Base-by-base conservation (phyloP, 257 asterid species). In the Pogostemon cablin region DNA sequence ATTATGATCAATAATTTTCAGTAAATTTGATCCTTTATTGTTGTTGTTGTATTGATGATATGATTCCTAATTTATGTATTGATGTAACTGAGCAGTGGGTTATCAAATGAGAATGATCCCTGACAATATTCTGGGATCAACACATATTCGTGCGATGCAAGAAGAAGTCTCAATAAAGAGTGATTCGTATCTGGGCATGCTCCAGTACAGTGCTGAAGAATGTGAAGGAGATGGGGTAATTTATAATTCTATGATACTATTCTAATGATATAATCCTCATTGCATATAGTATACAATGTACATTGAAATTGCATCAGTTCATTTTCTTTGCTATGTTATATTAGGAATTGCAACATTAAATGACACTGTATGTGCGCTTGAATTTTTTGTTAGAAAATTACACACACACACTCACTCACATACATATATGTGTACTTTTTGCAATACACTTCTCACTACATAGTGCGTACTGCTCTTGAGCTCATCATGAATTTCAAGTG, bases 151-250 rank as follows among this genome's bases (percentile, higher is more conserved):
- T 49, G 88, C 87, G 15, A 80, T 90, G 73, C 82, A 82, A 79
- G 90, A 86, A 83, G 90, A 86, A 62, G 88, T 83, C 60, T 69
- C 82, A 2, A 86, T 76, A 69, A 90, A 84, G 81, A 83, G 86
- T 58, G 90, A 86, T 41, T 34, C 56, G 57, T 84, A 80, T 77
- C 82, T 83, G 38, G 68, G 79, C 79, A 68, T 81, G 90, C 96
- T 90, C 72, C 84, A 68, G 80, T 75, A 72, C 67, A 81, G 84
- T 63, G 90, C 95, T 47, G 85, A 81, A 79, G 89, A 81, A 62
- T 86, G 82, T 74, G 88, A 83, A 80, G 75, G 40, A 50, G 79
- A 81, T 41, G 85, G 92, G 90, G 96, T 89, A 81, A 83, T 67
- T 53, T 32, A 49, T 56, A 34, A 25, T 59, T 7, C 5, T 40